Conservation (phyloP, 495 filamentous ascomycete genomes). For the Talaromyces proteolyticus region DNA sequence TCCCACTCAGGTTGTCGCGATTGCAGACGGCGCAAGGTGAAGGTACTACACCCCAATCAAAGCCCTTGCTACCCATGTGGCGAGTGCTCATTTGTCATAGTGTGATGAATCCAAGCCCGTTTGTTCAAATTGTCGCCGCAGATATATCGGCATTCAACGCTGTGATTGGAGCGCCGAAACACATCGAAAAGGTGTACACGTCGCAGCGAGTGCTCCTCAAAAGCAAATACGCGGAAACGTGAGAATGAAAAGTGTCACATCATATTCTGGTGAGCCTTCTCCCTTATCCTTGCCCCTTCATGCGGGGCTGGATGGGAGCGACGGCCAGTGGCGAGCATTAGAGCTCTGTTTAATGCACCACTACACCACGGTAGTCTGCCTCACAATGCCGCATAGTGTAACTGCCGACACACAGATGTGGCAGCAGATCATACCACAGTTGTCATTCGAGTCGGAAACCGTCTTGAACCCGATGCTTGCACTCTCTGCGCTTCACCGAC, state of each 20-base stretch:
- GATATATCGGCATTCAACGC: not conserved
- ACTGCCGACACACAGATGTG: not conserved
- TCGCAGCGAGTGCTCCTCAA: not conserved
- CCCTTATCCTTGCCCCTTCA: too few relatives aligned
- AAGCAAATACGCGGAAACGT: not conserved
- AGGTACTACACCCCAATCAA: not conserved
- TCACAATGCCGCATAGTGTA: not conserved
- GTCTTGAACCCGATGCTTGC: not conserved
- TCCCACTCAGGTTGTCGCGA: not conserved
- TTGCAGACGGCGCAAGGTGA: not conserved
- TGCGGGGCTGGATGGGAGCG: too few relatives aligned
- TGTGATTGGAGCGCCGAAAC: not conserved
- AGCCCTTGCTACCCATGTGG: not conserved
- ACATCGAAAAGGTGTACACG: too few relatives aligned
- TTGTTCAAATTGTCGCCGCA: not conserved
- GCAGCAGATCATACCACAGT: not conserved
- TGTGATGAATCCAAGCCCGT: not conserved
- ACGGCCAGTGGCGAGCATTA: not conserved
- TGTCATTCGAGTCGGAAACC: not conserved
- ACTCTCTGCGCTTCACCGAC: not conserved
- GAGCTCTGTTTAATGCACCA: not conserved
- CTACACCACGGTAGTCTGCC: not conserved
- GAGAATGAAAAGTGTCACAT: too few relatives aligned
- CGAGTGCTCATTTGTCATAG: not conserved
- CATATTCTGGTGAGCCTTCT: too few relatives aligned